These are phyloP conservation scores for Heterobasidion annosum DNA, from an alignment of 1,284 basidiomycete species.

Conservation along the genomic window DNA sequence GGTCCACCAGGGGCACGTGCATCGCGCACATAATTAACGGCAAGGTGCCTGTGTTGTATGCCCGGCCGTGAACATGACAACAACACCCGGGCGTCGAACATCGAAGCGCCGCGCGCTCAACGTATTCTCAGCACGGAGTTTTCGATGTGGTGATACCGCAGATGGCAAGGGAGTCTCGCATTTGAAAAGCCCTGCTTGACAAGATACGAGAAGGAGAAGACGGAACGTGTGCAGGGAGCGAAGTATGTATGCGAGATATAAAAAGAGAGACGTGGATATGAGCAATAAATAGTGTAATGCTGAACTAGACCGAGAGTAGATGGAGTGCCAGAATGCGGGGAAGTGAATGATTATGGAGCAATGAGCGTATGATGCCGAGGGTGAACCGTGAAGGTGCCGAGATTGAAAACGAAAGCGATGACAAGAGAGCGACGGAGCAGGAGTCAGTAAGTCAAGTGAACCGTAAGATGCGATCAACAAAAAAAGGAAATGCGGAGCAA, in stretches of 20 bases:
- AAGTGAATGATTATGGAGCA: neutral
- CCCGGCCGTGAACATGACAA: neutral
- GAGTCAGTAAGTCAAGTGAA: neutral
- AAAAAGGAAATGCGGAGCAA: neutral
- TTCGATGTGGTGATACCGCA: neutral
- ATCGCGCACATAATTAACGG: neutral
- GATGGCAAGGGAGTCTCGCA: neutral
- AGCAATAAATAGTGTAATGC: too few species aligned
- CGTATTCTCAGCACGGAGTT: neutral
- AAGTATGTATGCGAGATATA: neutral
- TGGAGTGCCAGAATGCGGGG: neutral
- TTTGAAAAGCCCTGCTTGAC: neutral
- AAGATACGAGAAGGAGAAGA: neutral
- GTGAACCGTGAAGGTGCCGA: neutral
- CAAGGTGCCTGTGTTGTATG: too few species aligned
- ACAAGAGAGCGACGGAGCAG: neutral
- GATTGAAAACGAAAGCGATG: neutral
- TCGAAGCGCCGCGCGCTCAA: too few species aligned
- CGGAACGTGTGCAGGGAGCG: neutral
- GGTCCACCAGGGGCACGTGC: neutral
- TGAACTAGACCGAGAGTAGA: neutral
- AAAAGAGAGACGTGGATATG: too few species aligned
- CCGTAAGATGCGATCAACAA: neutral
- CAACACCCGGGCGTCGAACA: neutral
- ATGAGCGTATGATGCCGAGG: neutral